phyloP scores from a whole-genome alignment of 345 rosid genomes.

The Salix caprea region DNA sequence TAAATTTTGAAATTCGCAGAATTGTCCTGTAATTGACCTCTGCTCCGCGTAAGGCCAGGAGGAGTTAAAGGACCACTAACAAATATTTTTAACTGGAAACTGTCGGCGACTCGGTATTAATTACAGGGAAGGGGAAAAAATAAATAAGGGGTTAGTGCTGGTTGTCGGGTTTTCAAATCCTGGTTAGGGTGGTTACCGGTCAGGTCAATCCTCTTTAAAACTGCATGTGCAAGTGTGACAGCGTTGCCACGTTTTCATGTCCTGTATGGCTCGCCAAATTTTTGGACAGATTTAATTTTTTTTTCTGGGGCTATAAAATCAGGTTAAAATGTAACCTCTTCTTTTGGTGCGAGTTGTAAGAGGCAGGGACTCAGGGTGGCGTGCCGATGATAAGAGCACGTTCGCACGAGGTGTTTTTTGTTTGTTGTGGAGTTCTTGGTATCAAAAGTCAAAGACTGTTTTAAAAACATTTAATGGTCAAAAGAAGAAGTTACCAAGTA shows the following conservation, averaged over 20 bases:
- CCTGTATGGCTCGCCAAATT: background rate
- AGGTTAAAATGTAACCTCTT: no score
- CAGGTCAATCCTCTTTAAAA: constrained; percentile 20
- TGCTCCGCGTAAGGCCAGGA: background rate
- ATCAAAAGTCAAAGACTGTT: no score
- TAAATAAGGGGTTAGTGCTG: constrained; percentile 8
- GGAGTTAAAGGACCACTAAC: background rate
- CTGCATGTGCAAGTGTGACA: background rate
- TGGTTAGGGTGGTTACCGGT: constrained; percentile 8
- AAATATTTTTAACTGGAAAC: constrained; percentile 18
- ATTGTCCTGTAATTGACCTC: constrained; percentile 7
- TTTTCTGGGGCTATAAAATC: no score
- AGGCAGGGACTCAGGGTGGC: no score
- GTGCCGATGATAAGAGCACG: no score
- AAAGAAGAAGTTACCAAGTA: no score
- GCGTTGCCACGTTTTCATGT: background rate
- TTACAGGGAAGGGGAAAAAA: constrained; percentile 11
- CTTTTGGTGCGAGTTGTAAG: no score
- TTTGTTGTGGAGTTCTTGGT: no score
- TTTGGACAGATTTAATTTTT: background rate
- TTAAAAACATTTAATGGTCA: no score
- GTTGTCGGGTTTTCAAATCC: constrained; percentile 37
- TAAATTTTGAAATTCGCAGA: background rate
- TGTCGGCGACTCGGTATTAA: constrained; percentile 42
- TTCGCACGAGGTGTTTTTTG: no score